phyloP scores from a whole-genome alignment of 2,329 filamentous ascomycete genomes.

The Xylariomycetidae sp. region DNA sequence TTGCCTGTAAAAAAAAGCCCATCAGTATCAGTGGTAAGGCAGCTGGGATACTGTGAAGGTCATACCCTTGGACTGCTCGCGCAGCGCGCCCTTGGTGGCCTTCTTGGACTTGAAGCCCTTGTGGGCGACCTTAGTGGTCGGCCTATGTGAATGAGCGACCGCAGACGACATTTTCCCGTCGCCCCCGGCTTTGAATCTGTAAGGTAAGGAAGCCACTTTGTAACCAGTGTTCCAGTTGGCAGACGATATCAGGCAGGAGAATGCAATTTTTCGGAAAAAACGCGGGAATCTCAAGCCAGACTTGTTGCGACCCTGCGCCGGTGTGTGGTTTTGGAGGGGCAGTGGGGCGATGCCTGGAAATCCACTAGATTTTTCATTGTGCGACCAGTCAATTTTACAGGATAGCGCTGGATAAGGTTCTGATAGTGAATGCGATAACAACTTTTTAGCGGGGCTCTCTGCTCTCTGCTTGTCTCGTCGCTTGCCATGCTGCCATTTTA shows the following conservation, averaged over 20 bases:
- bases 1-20: conserved; percentile 53
- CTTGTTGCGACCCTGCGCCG: too few species aligned
- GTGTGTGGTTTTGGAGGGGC: too few species aligned
- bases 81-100: conserved; percentile 79
- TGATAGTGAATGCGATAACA: too few species aligned
- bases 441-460: too few species aligned
- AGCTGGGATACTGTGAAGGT: not conserved
- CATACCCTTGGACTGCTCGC: conserved; percentile 77
- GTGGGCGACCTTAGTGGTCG: conserved; percentile 81
- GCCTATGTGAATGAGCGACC: conserved; percentile 76
- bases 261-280: not conserved
- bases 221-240: conserved; percentile 3
- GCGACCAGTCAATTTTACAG: too few species aligned
- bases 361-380: too few species aligned
- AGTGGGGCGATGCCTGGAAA: too few species aligned
- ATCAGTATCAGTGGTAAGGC: not conserved
- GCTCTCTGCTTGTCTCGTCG: too few species aligned
- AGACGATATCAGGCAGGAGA: not conserved
- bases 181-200: conserved; percentile 78
- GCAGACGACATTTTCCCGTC: conserved; percentile 66
- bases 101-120: conserved; percentile 93
- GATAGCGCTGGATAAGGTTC: too few species aligned
- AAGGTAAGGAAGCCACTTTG: conserved; percentile 68
- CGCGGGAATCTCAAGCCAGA: too few species aligned
- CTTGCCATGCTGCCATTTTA: too few species aligned